phyloP scores from a whole-genome alignment of 2,329 filamentous ascomycete genomes.

The Aureobasidium sp. region DNA sequence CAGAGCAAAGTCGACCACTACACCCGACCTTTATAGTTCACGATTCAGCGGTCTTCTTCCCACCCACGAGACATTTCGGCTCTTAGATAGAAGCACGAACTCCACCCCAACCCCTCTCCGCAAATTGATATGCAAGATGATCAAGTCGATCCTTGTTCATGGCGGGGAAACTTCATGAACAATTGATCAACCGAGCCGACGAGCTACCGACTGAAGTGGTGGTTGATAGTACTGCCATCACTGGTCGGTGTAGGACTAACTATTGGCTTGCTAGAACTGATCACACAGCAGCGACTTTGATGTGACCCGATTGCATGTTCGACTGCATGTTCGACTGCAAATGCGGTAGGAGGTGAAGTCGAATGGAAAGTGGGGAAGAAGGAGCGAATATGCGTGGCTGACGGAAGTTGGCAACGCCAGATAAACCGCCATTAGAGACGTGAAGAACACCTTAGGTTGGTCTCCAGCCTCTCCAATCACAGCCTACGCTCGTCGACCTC shows the following conservation, averaged over 20 bases:
- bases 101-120: slow-evolving; percentile 7
- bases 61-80: background rate
- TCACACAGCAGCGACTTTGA: background rate
- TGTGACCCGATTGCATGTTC: background rate
- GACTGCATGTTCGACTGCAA: background rate
- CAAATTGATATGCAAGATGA: slow-evolving; percentile 5
- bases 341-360: background rate
- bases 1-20: background rate
- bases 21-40: background rate
- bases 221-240: background rate
- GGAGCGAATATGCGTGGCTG: background rate
- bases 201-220: background rate
- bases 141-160: background rate
- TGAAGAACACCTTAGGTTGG: too few species aligned
- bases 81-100: background rate
- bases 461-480: too few species aligned
- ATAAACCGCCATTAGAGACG: background rate
- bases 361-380: background rate
- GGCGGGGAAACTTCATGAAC: slow-evolving; percentile 5
- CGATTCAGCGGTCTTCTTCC: background rate
- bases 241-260: background rate
- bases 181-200: background rate
- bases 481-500: too few species aligned
- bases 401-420: background rate
- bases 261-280: too few species aligned